phyloP scores from a whole-genome alignment of 1,284 basidiomycete species.

The Tilletiopsis washingtonensis region DNA sequence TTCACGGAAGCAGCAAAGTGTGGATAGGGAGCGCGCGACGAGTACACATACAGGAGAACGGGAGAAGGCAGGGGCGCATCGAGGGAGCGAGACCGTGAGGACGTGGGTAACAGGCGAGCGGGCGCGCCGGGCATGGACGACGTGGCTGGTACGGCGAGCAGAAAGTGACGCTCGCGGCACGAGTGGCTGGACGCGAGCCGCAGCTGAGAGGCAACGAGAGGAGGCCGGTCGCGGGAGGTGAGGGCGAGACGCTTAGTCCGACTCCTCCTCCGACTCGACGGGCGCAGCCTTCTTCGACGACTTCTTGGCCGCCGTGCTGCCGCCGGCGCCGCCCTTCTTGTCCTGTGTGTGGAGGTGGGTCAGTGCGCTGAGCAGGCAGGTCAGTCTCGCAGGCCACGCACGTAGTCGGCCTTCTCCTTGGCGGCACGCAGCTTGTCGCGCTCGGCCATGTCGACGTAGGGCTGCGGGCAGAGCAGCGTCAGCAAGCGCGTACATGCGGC shows the following conservation, averaged over 20 bases:
- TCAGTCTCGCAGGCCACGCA: conserved; percentile 53
- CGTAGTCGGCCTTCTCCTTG: conserved; percentile 66
- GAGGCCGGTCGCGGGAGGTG: no score
- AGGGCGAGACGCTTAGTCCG: not conserved
- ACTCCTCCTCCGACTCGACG: conserved; percentile 1
- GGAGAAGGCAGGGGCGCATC: not conserved
- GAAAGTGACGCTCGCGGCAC: not conserved
- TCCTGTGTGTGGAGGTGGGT: not conserved
- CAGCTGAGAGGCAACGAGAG: not conserved
- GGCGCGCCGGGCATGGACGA: no score
- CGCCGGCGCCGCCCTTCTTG: not conserved
- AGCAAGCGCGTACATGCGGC: conserved; percentile 1
- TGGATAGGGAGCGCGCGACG: no score
- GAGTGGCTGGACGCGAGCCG: not conserved
- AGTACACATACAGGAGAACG: not conserved
- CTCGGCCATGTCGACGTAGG: conserved; percentile 79
- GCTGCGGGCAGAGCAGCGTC: conserved; percentile 53
- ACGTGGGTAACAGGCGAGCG: not conserved
- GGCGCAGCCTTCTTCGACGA: not conserved
- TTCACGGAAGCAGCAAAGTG: no score
- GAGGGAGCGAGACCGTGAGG: not conserved
- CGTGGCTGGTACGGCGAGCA: not conserved
- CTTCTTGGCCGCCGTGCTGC: not conserved
- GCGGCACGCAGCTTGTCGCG: conserved; percentile 78
- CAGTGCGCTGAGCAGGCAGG: not conserved